phyloP scores from a whole-genome alignment of 768 basidiomycete genomes.

The Gyrodon lividus region DNA sequence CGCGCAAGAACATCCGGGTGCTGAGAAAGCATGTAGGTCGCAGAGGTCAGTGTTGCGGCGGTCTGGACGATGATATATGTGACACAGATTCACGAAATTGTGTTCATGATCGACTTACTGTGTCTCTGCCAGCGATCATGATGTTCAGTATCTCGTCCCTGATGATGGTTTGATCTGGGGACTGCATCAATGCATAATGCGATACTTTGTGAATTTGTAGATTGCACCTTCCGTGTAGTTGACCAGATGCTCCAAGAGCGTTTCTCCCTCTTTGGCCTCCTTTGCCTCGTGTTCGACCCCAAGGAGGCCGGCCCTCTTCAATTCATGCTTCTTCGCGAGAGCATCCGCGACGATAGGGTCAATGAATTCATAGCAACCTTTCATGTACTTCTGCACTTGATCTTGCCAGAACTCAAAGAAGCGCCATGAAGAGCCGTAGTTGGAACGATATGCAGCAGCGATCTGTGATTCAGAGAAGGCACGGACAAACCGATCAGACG shows the following conservation, averaged over 20 bases:
- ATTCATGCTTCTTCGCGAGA: constrained; percentile 34
- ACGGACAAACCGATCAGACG: constrained; percentile 36
- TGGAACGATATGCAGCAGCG: constrained; percentile 30
- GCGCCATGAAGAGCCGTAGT: constrained; percentile 44
- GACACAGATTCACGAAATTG: neutral
- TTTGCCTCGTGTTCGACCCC: constrained; percentile 14
- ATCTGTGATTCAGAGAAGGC: constrained; percentile 42
- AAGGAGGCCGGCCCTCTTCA: constrained; percentile 9
- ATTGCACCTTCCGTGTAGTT: constrained; percentile 49
- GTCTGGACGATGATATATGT: constrained; percentile 17
- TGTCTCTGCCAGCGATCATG: constrained; percentile 41
- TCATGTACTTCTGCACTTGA: constrained; percentile 35
- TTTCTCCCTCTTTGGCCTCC: constrained; percentile 40
- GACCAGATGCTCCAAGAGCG: constrained; percentile 53
- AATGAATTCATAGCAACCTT: constrained; percentile 45
- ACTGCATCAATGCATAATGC: neutral
- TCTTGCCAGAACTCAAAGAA: constrained; percentile 45
- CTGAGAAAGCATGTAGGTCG: constrained; percentile 47
- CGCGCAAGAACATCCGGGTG: constrained; percentile 47
- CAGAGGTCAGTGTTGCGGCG: constrained; percentile 35
- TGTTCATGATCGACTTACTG: constrained; percentile 26
- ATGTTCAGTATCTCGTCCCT: constrained; percentile 29
- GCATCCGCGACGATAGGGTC: constrained; percentile 47
- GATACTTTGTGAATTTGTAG: neutral
- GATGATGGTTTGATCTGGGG: constrained; percentile 22